A percentile compares a stretch with the other conserved stretches of the same genome.
These are phyloP conservation scores for Tricholoma sp. DNA, from an alignment of 768 basidiomycete species.

Conservation along the genomic window DNA sequence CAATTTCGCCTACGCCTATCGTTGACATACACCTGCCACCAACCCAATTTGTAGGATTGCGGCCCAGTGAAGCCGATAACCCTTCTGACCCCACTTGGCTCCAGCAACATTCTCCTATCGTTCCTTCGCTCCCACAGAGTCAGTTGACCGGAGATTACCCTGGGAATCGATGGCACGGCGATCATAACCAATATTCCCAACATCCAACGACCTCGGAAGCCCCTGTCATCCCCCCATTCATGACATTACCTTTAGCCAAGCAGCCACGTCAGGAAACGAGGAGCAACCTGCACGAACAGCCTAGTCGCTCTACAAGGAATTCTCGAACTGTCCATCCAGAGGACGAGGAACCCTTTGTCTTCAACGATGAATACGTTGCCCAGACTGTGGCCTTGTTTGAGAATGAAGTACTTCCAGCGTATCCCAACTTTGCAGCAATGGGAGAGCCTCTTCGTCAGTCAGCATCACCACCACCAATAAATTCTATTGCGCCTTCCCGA, in stretches of 20 bases:
- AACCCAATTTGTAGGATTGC: constrained; percentile 3
- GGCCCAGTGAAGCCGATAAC: constrained; percentile 1
- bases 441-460: constrained; percentile 4
- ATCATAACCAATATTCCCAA: background rate
- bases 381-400: constrained; percentile 29
- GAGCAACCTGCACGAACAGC: background rate
- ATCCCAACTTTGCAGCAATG: constrained; percentile 25
- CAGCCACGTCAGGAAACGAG: background rate
- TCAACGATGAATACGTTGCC: constrained; percentile 30
- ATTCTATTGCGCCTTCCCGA: constrained; percentile 11
- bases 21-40: constrained; percentile 7
- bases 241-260: background rate
- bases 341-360: constrained; percentile 33
- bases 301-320: constrained; percentile 1
- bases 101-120: constrained; percentile 1
- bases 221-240: background rate
- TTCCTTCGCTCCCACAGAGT: constrained; percentile 7
- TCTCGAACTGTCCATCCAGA: constrained; percentile 14
- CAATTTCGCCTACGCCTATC: constrained; percentile 15
- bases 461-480: background rate
- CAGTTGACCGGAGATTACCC: constrained; percentile 2
- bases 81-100: constrained; percentile 7
- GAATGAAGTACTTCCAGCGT: constrained; percentile 28
- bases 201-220: background rate
- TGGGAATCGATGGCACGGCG: constrained; percentile 4